phyloP scores from a whole-genome alignment of 2,329 filamentous ascomycete genomes.

The Diplodia scrobiculata region DNA sequence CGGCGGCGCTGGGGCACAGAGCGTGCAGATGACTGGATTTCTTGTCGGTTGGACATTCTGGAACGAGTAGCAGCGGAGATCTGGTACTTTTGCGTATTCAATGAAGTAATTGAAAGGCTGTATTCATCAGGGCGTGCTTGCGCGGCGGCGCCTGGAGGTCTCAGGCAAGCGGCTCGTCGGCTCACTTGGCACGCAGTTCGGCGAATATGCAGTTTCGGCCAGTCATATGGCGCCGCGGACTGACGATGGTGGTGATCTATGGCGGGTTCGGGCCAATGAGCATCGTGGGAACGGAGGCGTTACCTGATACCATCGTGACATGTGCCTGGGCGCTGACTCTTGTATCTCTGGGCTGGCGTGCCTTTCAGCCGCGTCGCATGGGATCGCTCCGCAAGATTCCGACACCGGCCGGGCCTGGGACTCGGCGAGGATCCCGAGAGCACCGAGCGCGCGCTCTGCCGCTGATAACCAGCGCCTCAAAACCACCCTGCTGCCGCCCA shows the following conservation, averaged over 20 bases:
- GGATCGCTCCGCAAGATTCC: constrained; percentile 20
- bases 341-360: neutral
- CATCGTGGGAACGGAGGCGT: neutral
- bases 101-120: neutral
- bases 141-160: neutral
- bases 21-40: constrained; percentile 9
- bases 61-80: neutral
- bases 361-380: neutral
- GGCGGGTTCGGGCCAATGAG: neutral
- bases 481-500: constrained; percentile 1
- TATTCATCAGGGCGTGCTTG: neutral
- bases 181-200: neutral
- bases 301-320: constrained; percentile 15
- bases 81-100: neutral
- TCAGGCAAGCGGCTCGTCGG: neutral
- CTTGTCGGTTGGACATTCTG: constrained; percentile 14
- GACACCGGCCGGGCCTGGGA: constrained; percentile 1
- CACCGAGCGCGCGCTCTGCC: constrained; percentile 20
- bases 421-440: constrained; percentile 10
- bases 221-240: constrained; percentile 4
- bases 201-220: constrained; percentile 8
- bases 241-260: constrained; percentile 16
- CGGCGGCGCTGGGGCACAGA: constrained; percentile 18
- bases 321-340: constrained; percentile 25
- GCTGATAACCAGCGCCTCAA: constrained; percentile 25